phyloP scores from a whole-genome alignment of 495 filamentous ascomycete genomes.

The Xylaria cubensis region DNA sequence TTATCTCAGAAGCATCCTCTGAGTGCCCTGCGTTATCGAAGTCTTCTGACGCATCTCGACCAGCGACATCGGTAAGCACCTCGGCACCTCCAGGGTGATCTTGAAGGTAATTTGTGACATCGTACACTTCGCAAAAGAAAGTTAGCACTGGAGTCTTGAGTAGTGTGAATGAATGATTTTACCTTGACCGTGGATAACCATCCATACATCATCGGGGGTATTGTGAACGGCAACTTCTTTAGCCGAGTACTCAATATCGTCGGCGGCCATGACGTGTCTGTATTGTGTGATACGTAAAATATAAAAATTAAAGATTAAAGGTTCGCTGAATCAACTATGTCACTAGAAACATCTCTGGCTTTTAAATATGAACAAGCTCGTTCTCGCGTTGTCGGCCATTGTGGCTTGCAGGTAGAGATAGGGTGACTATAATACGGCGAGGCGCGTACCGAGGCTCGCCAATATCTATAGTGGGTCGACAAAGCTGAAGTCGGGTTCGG shows the following conservation, averaged over 20 bases:
- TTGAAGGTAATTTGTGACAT: constrained; percentile 63
- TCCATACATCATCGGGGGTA: constrained; percentile 62
- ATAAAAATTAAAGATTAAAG: not conserved
- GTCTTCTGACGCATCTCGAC: constrained; percentile 61
- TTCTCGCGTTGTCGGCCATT: not conserved
- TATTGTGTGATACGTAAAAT: not conserved
- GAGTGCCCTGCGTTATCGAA: constrained; percentile 68
- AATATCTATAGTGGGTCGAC: not conserved
- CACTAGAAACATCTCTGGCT: not conserved
- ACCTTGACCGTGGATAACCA: constrained; percentile 65
- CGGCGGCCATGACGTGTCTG: not conserved
- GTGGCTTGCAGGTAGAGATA: not conserved
- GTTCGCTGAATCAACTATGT: not conserved
- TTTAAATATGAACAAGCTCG: constrained; percentile 8
- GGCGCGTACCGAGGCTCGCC: constrained; percentile 7
- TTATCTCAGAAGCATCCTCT: constrained; percentile 53
- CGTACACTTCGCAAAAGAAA: constrained; percentile 55
- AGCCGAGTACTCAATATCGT: constrained; percentile 41
- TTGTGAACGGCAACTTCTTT: constrained; percentile 61
- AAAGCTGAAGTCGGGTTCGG: not conserved
- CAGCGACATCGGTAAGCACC: constrained; percentile 61
- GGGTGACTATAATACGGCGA: not conserved
- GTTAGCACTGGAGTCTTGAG: not conserved
- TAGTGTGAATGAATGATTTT: not conserved
- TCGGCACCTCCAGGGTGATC: constrained; percentile 67